Evolutionary conservation across 2,329 filamentous ascomycete genomes (phyloP).

Genomic region (Alternaria sp.): DNA sequence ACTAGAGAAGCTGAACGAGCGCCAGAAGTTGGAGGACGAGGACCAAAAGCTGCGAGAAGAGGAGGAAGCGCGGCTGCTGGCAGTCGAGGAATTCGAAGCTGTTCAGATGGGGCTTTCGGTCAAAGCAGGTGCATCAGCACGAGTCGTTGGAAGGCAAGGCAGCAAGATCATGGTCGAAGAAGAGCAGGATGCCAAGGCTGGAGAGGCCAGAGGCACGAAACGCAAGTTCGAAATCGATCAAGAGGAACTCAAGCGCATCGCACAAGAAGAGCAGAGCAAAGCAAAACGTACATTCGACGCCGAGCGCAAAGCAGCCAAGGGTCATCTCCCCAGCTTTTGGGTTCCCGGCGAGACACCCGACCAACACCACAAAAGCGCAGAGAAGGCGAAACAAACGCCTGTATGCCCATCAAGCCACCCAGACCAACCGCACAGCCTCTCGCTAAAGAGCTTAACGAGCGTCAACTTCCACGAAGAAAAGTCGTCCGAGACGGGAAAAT

Average conservation of each 20-base stretch:
- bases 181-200: conserved; percentile 36
- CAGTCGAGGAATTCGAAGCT: conserved; percentile 82
- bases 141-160: conserved; percentile 50
- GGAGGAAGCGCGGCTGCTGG: conserved; percentile 72
- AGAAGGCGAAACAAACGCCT: conserved; percentile 66
- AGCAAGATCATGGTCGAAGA: conserved; percentile 55
- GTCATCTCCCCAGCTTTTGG: conserved; percentile 87
- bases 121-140: conserved; percentile 44
- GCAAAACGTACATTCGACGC: conserved; percentile 73
- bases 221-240: conserved; percentile 83
- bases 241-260: conserved; percentile 74
- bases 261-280: conserved; percentile 71
- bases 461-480: conserved; percentile 79
- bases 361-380: conserved; percentile 53
- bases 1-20: conserved; percentile 69
- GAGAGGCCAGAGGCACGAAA: conserved; percentile 60
- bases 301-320: conserved; percentile 71
- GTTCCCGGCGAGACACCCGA: conserved; percentile 81
- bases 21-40: conserved; percentile 65
- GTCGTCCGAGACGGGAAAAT: conserved; percentile 57
- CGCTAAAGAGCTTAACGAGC: conserved; percentile 76
- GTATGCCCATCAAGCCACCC: conserved; percentile 77
- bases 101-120: conserved; percentile 71
- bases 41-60: conserved; percentile 67
- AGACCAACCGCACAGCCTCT: conserved; percentile 73